Base-by-base conservation (phyloP, 495 filamentous ascomycete genomes). In the Aspergillus kassunensis region DNA sequence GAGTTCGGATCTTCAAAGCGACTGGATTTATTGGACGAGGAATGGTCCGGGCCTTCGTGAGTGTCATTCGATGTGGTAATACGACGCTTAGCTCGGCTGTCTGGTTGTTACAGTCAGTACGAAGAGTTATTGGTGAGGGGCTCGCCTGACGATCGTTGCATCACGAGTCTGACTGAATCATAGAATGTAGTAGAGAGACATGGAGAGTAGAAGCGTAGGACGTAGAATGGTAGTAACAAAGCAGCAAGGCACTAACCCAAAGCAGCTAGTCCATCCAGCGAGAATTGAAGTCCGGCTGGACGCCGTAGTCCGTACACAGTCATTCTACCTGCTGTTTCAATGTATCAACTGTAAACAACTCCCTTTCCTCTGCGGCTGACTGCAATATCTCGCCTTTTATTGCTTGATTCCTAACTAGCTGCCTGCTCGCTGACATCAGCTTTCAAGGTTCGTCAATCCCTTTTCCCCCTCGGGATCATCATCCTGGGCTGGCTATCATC, bases 61-160 rank as follows among this genome's bases (percentile, higher is more conserved):
- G 15, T 37, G 44, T 37, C 15, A 48, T 16, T 4, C 7, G 16
- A 15, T 49, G 21, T 29, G 41, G 45, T 49, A 49, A 49, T 49
- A 49, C 21, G 45, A 39, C 30, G 44, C 44, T 46, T 46, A 46
- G 44, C 30, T 35, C 44, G 30, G 44, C 44, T 46, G 29, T 21
- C 11, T 29, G 27, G 27, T n/a, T 6, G 12, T 33, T 10, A 11
- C 9, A 33, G 30, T 33, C 9, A 33, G 30, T n/a, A 3, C 2
- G 10, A 10, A 3, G 13, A 33, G 4, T 6, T 33, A 6, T 6
- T n/a, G 10, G 13, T 33, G 30, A 33, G 30, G 30, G 30, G 30
- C 30, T 33, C 30, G n/a, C n/a, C n/a, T n/a, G n/a, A n/a, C n/a
- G n/a, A n/a, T n/a, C n/a, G n/a, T n/a, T n/a, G n/a, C n/a, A n/a